Percentiles rank a stretch among this genome's conserved stretches.
Conservation (phyloP, 176 grass and related monocot genomes). For the Hordeum marinum region DNA sequence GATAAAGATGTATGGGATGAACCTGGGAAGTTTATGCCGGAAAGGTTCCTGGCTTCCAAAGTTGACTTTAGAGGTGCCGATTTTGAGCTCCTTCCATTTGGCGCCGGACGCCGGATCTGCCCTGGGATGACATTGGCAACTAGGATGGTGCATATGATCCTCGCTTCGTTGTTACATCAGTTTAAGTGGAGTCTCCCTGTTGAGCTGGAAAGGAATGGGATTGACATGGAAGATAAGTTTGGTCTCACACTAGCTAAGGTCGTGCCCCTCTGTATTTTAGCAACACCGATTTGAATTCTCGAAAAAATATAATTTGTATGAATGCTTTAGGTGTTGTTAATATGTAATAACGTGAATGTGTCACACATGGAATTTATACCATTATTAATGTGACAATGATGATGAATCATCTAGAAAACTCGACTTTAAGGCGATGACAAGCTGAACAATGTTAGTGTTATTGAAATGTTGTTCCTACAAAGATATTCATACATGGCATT, state of each 20-base stretch:
- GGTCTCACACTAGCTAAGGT: constrained; percentile 16
- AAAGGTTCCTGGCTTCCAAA: constrained; percentile 19
- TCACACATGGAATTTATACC: not conserved
- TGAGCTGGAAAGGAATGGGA: not conserved
- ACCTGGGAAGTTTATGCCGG: constrained; percentile 27
- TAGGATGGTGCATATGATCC: constrained; percentile 33
- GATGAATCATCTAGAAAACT: no score
- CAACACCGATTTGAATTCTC: constrained; percentile 11
- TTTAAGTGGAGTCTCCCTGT: constrained; percentile 30
- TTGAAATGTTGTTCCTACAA: no score
- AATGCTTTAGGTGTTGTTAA: not conserved
- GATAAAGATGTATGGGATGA: constrained; percentile 25
- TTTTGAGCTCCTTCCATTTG: constrained; percentile 39
- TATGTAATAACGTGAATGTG: not conserved
- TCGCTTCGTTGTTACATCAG: constrained; percentile 24
- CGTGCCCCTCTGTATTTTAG: constrained; percentile 20
- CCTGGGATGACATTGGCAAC: constrained; percentile 40
- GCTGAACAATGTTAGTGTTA: no score
- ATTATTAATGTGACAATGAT: not conserved
- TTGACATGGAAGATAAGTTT: constrained; percentile 49
- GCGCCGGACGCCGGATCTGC: constrained; percentile 34
- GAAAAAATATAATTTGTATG: not conserved
- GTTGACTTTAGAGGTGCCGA: constrained; percentile 24
- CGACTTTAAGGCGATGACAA: no score
- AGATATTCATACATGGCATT: no score